Conservation (phyloP, 2,329 filamentous ascomycete genomes). For the Xylaria sp. region DNA sequence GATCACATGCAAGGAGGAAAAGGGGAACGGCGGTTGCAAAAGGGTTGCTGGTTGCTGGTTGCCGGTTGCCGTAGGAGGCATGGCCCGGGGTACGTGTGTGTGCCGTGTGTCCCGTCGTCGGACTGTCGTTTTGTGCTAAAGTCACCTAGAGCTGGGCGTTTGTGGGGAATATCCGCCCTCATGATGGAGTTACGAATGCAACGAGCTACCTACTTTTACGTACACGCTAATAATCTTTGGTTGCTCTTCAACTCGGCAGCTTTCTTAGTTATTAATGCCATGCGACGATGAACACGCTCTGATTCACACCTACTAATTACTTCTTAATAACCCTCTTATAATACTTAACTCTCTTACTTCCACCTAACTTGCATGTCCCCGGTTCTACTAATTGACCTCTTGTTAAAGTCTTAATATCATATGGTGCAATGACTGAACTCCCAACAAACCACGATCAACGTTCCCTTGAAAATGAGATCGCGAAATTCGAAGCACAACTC, state of each 20-base stretch:
- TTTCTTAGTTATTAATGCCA: too few relatives aligned
- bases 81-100: too few relatives aligned
- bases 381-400: too few relatives aligned
- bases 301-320: not conserved
- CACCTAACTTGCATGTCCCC: too few relatives aligned
- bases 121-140: not conserved
- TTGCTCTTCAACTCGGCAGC: not conserved
- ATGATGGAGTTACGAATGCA: conserved; percentile 10
- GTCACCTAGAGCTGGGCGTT: conserved; percentile 5
- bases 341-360: not conserved
- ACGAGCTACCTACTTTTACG: conserved; percentile 1
- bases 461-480: conserved; percentile 49
- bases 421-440: conserved; percentile 19
- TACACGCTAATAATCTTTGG: conserved; percentile 1
- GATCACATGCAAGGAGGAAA: too few relatives aligned
- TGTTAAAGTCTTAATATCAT: too few relatives aligned
- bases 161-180: conserved; percentile 17
- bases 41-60: too few relatives aligned
- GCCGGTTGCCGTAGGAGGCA: too few relatives aligned
- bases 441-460: conserved; percentile 6
- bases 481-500: conserved; percentile 50
- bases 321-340: not conserved
- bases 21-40: too few relatives aligned
- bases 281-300: not conserved
- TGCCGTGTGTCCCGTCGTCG: too few relatives aligned